A percentile compares a stretch with the other conserved stretches of the same genome.
These are phyloP conservation scores for Sphaerulina musiva DNA, from an alignment of 2,329 filamentous ascomycete species.

Conservation along the genomic window DNA sequence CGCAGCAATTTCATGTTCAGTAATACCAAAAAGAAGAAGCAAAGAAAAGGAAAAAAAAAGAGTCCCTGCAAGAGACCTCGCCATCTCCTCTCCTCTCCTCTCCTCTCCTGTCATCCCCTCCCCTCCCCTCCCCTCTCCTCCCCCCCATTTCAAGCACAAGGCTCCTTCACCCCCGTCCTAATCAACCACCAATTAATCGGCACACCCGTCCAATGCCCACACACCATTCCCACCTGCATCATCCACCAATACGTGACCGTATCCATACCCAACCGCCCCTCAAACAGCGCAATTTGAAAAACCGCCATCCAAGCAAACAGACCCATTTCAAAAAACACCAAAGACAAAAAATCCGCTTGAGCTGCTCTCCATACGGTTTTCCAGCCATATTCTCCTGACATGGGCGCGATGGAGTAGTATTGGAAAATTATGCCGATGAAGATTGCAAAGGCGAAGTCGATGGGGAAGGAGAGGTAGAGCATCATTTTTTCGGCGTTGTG, in stretches of 20 bases:
- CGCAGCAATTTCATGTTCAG: too few relatives aligned
- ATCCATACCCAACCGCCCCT: slow-evolving; percentile 25
- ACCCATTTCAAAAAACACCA: slow-evolving; percentile 30
- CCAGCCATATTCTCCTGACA: slow-evolving; percentile 28
- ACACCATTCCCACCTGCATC: slow-evolving; percentile 32
- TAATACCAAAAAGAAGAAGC: too few relatives aligned
- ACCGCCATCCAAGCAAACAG: slow-evolving; percentile 31
- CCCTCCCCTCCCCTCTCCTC: neutral
- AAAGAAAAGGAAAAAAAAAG: neutral
- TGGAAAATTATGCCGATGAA: slow-evolving; percentile 31
- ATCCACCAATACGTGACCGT: slow-evolving; percentile 32
- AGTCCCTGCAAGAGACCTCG: neutral
- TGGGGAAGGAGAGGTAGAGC: slow-evolving; percentile 19
- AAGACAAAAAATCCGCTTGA: slow-evolving; percentile 30
- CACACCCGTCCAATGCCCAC: slow-evolving; percentile 28
- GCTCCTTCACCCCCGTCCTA: slow-evolving; percentile 10
- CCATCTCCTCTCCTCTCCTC: neutral
- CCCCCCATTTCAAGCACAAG: slow-evolving; percentile 1
- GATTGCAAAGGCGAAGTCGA: slow-evolving; percentile 17
- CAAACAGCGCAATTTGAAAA: slow-evolving; percentile 28
- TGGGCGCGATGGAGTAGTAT: slow-evolving; percentile 33
- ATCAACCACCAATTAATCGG: slow-evolving; percentile 30
- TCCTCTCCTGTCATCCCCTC: too few relatives aligned
- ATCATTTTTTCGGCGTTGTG: neutral
- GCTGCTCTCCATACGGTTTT: slow-evolving; percentile 24